Conservation (phyloP, 805 yeast genomes). For the Sungouiozyma ichnusensis region DNA sequence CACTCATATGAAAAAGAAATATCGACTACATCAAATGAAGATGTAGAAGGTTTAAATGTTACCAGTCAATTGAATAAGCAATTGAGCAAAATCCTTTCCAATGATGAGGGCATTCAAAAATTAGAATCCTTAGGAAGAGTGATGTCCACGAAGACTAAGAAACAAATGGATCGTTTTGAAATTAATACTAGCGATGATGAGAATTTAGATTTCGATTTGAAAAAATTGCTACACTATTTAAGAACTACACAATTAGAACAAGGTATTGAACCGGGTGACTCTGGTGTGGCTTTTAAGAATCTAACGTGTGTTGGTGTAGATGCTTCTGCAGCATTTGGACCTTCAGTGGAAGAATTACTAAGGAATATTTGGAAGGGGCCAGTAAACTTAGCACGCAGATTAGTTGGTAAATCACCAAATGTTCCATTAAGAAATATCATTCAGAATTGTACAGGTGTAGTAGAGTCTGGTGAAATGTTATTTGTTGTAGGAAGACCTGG, state of each 20-base stretch:
- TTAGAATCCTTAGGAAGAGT: slow-evolving; percentile 42
- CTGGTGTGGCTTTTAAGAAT: slow-evolving; percentile 41
- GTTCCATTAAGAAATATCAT: slow-evolving; percentile 31
- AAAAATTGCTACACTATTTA: slow-evolving; percentile 33
- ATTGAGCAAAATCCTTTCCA: slow-evolving; percentile 24
- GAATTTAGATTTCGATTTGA: slow-evolving; percentile 38
- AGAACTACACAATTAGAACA: slow-evolving; percentile 32
- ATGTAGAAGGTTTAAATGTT: slow-evolving; percentile 18
- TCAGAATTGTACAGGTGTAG: slow-evolving; percentile 34
- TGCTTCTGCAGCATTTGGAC: slow-evolving; percentile 43
- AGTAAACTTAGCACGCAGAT: slow-evolving; percentile 10
- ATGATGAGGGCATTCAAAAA: slow-evolving; percentile 30
- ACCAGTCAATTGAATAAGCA: slow-evolving; percentile 25
- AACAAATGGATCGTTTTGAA: slow-evolving; percentile 36
- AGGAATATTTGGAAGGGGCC: slow-evolving; percentile 29
- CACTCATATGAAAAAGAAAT: slow-evolving; percentile 13
- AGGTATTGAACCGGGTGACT: slow-evolving; percentile 38
- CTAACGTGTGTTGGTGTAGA: slow-evolving; percentile 40
- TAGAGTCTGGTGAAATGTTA: slow-evolving; percentile 42
- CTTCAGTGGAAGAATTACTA: slow-evolving; percentile 35
- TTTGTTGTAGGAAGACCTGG: slow-evolving; percentile 50
- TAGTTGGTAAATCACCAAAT: slow-evolving; percentile 26
- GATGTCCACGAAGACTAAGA: slow-evolving; percentile 39
- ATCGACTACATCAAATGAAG: not conserved
- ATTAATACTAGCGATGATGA: slow-evolving; percentile 13